Percentiles rank a stretch among this genome's conserved stretches.
Conservation (phyloP, 495 filamentous ascomycete genomes). For the Trichocladium uniseriatum region DNA sequence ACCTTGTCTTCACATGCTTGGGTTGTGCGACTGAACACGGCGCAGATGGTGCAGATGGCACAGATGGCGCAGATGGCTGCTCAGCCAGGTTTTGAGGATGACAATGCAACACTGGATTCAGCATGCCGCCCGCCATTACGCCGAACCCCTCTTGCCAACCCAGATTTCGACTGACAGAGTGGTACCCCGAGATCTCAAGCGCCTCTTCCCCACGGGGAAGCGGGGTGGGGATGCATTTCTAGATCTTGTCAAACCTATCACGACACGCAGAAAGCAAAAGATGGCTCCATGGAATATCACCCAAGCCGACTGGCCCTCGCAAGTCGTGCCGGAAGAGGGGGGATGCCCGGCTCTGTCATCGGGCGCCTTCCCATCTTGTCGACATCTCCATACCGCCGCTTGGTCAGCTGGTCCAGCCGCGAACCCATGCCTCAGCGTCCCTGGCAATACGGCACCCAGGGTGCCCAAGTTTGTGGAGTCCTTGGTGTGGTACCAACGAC, state of each 20-base stretch:
- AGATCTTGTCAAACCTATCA: no score
- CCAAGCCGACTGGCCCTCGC: no score
- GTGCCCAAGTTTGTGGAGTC: no score
- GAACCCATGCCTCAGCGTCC: neutral
- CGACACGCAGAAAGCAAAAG: no score
- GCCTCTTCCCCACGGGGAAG: conserved; percentile 5
- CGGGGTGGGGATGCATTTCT: neutral
- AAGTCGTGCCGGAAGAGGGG: conserved; percentile 1
- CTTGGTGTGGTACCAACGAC: no score
- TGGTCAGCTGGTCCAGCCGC: conserved; percentile 15
- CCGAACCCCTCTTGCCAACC: neutral
- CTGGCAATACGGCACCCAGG: no score
- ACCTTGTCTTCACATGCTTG: conserved; percentile 11
- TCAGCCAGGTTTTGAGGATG: neutral
- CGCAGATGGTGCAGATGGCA: neutral
- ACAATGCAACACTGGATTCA: neutral
- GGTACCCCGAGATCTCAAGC: neutral
- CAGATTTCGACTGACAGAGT: no score
- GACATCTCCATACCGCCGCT: conserved; percentile 15
- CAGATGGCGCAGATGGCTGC: neutral
- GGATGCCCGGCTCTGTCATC: conserved; percentile 3
- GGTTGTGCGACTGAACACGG: neutral
- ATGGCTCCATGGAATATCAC: no score
- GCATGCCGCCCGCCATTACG: neutral
- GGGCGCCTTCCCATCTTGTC: conserved; percentile 19